Evolutionary conservation across 345 rosid genomes (phyloP).

Genomic region (Rhodamnia argentea): DNA sequence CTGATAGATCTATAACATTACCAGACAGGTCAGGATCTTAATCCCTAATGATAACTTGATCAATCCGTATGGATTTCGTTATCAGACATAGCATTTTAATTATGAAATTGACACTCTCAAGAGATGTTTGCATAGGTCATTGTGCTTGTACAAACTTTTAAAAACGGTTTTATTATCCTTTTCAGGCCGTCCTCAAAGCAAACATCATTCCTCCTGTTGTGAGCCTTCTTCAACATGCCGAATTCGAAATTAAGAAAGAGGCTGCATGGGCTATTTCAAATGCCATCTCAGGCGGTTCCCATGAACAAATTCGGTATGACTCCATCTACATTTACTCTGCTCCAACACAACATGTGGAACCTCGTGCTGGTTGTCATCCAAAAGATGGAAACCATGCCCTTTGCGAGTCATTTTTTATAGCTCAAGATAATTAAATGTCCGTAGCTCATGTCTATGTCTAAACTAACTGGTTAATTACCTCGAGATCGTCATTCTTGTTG

Average conservation of each 20-base stretch:
- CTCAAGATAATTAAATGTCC: neutral
- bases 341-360: neutral
- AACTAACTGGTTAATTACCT: neutral
- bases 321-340: neutral
- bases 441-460: neutral
- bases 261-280: constrained; percentile 38
- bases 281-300: constrained; percentile 24
- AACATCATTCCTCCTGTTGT: constrained; percentile 24
- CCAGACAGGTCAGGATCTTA: neutral
- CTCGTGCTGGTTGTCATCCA: neutral
- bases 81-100: neutral
- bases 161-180: neutral
- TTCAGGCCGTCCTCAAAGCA: constrained; percentile 31
- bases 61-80: neutral
- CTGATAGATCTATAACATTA: neutral
- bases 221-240: constrained; percentile 25
- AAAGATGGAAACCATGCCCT: neutral
- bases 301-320: constrained; percentile 24
- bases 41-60: neutral
- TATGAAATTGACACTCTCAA: neutral
- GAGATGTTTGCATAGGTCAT: neutral
- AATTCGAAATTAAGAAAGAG: constrained; percentile 32
- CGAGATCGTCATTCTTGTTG: neutral
- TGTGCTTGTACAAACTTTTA: neutral
- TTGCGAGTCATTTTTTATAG: neutral